Evolutionary conservation across 495 filamentous ascomycete genomes (phyloP).

Genomic region (Aspergillus coremiiformis): DNA sequence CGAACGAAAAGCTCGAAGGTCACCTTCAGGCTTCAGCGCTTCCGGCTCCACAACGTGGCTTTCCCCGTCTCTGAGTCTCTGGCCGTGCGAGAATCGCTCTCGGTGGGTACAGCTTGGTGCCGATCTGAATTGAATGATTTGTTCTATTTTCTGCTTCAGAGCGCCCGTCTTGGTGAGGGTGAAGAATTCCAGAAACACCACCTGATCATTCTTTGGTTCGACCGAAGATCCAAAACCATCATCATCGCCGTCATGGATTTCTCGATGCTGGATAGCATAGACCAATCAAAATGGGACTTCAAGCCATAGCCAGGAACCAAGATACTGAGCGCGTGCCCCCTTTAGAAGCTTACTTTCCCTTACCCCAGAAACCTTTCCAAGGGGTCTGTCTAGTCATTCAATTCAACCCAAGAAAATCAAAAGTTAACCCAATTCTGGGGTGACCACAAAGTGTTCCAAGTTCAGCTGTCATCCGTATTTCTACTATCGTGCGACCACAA

Average conservation of each 20-base stretch:
- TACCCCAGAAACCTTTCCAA: slow-evolving; percentile 1
- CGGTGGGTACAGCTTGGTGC: slow-evolving; percentile 23
- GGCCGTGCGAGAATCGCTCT: slow-evolving; percentile 18
- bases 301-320: slow-evolving; percentile 3
- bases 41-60: slow-evolving; percentile 32
- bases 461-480: neutral
- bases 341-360: slow-evolving; percentile 7
- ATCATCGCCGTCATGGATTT: neutral
- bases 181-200: too few relatives aligned
- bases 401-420: neutral
- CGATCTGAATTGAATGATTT: slow-evolving; percentile 28
- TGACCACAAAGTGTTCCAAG: neutral
- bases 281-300: neutral
- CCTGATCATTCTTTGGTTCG: neutral
- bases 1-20: slow-evolving; percentile 27
- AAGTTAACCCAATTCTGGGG: neutral
- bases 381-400: neutral
- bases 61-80: slow-evolving; percentile 27
- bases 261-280: neutral
- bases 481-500: neutral
- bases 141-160: neutral
- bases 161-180: too few relatives aligned
- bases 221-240: neutral
- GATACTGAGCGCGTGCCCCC: slow-evolving; percentile 8
- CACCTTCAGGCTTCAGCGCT: slow-evolving; percentile 18